phyloP scores from a whole-genome alignment of 352 stramenopile genomes.

The Pythium dissimile region DNA sequence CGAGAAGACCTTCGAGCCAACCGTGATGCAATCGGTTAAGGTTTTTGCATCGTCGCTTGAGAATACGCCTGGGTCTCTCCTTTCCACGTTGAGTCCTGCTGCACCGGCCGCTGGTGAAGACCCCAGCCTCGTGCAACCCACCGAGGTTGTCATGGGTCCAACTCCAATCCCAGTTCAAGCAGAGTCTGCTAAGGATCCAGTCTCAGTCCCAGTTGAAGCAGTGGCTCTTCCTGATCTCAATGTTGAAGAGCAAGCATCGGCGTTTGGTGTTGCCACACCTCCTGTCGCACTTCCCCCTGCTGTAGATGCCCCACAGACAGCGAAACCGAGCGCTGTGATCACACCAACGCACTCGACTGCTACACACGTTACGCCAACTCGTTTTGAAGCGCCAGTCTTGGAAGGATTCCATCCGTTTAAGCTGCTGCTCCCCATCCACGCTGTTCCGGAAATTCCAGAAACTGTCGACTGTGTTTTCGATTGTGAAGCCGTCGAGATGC shows the following conservation, averaged over 20 bases:
- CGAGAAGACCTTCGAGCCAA: background rate
- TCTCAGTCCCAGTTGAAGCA: too few species aligned
- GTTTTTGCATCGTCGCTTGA: slow-evolving; percentile 18
- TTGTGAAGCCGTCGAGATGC: slow-evolving; percentile 52
- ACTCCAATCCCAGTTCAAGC: too few species aligned
- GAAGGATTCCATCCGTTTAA: slow-evolving; percentile 45
- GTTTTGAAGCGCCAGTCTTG: background rate
- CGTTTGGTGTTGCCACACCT: too few species aligned
- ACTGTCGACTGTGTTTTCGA: slow-evolving; percentile 61
- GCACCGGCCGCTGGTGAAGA: background rate
- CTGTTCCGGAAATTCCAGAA: slow-evolving; percentile 45
- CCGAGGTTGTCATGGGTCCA: too few species aligned
- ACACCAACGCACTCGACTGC: too few species aligned
- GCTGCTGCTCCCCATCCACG: slow-evolving; percentile 43
- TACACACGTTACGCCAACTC: background rate
- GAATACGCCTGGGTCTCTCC: background rate
- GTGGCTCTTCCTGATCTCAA: too few species aligned
- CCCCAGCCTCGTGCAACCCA: too few species aligned
- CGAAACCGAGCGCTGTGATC: too few species aligned
- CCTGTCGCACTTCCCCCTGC: too few species aligned
- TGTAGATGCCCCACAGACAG: too few species aligned
- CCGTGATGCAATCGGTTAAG: slow-evolving; percentile 16
- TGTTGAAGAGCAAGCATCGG: too few species aligned
- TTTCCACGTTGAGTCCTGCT: background rate
- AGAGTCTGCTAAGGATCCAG: too few species aligned